These are phyloP conservation scores for Metroxylon sagu DNA, from an alignment of 176 grass and related monocot species.

Conservation along the genomic window DNA sequence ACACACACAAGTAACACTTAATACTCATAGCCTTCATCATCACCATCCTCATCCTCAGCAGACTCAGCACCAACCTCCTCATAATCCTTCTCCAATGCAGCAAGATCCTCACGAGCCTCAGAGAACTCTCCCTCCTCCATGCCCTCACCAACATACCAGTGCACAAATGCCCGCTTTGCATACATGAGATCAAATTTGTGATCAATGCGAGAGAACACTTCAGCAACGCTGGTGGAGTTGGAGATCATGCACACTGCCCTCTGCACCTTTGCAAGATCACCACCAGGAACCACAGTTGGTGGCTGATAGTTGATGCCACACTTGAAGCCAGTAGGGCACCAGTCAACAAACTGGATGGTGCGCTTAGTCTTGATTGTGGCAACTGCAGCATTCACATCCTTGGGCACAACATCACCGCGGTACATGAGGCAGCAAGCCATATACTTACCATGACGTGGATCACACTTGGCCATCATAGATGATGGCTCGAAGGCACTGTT, in stretches of 20 bases:
- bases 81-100: no score
- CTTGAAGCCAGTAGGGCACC: constrained; percentile 2
- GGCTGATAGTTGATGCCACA: constrained; percentile 4
- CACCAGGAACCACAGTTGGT: constrained; percentile 1
- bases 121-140: no score
- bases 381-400: no score
- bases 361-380: not conserved
- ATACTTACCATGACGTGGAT: not conserved
- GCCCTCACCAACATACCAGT: no score
- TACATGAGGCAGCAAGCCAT: constrained; percentile 7
- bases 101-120: no score
- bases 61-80: no score
- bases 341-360: constrained; percentile 4
- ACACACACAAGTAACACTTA: no score
- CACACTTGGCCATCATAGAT: not conserved
- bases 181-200: constrained; percentile 4
- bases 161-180: not conserved
- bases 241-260: constrained; percentile 3
- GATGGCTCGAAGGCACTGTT: constrained; percentile 1
- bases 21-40: no score
- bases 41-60: no score
- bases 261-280: constrained; percentile 1
- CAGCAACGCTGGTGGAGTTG: not conserved
- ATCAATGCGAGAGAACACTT: constrained; percentile 4
- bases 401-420: not conserved